Evolutionary conservation across 192 early-diverging fungal genomes (phyloP).

Genomic region (Rhizophagus sp.): DNA sequence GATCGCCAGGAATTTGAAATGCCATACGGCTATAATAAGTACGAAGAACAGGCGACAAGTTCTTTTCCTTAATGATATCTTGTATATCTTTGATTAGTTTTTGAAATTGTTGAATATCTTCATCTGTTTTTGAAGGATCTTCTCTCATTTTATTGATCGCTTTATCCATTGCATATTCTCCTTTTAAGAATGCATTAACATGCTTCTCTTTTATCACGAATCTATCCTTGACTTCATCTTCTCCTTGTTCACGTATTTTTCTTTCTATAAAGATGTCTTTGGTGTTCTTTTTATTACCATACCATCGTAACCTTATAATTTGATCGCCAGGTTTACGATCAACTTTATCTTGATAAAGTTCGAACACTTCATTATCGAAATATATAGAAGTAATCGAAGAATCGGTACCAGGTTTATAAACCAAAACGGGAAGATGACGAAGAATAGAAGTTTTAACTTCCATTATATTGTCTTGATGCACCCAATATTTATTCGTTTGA

Average conservation of each 20-base stretch:
- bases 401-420: conserved; percentile 83
- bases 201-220: conserved; percentile 94
- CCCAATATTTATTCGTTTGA: conserved; percentile 93
- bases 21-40: conserved; percentile 97
- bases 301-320: conserved; percentile 92
- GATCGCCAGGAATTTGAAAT: conserved; percentile 96
- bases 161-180: conserved; percentile 72
- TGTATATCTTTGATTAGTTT: conserved; percentile 74
- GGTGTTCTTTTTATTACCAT: conserved; percentile 70
- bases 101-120: conserved; percentile 73
- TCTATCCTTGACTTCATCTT: conserved; percentile 89
- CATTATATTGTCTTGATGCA: conserved; percentile 92
- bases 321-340: conserved; percentile 89
- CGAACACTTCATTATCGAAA: conserved; percentile 87
- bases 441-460: conserved; percentile 92
- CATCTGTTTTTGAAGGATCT: conserved; percentile 66
- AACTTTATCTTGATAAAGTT: conserved; percentile 84
- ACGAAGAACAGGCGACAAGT: conserved; percentile 63
- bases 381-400: conserved; percentile 94
- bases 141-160: conserved; percentile 76
- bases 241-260: conserved; percentile 47
- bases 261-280: conserved; percentile 82
- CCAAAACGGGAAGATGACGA: conserved; percentile 86
- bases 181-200: conserved; percentile 83
- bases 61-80: conserved; percentile 62